Evolutionary conservation across 768 basidiomycete genomes (phyloP).

Genomic region (Lactarius hengduanensis): DNA sequence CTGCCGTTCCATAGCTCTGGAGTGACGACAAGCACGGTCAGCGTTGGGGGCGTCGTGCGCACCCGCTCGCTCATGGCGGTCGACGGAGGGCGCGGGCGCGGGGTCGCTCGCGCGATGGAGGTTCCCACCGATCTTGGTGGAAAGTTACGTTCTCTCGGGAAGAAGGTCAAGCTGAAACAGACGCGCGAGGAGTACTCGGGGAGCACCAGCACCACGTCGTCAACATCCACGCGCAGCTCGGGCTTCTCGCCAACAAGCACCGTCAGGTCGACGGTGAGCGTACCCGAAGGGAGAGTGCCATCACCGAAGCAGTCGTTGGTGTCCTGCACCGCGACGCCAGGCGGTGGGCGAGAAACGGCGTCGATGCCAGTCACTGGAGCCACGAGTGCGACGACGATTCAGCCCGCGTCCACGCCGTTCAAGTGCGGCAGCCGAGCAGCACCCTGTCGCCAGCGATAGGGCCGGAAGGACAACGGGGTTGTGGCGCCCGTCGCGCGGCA

Average conservation of each 20-base stretch:
- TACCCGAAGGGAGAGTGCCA: neutral
- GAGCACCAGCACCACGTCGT: neutral
- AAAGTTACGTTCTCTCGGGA: neutral
- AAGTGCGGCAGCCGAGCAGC: constrained; percentile 1
- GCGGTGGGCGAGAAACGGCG: no score
- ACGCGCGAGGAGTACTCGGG: constrained; percentile 6
- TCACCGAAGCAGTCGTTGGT: constrained; percentile 1
- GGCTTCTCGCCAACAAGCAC: neutral
- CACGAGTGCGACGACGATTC: neutral
- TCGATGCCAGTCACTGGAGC: neutral
- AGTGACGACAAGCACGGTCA: constrained; percentile 29
- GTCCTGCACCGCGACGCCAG: neutral
- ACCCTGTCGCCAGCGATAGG: constrained; percentile 1
- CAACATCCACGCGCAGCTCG: neutral
- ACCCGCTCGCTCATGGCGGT: constrained; percentile 24
- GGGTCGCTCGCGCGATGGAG: constrained; percentile 27
- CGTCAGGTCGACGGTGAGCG: constrained; percentile 20
- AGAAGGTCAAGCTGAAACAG: constrained; percentile 1
- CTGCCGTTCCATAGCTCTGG: constrained; percentile 25
- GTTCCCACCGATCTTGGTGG: constrained; percentile 8
- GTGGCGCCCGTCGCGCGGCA: constrained; percentile 12
- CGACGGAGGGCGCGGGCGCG: constrained; percentile 25
- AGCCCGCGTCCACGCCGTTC: constrained; percentile 2
- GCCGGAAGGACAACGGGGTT: constrained; percentile 7
- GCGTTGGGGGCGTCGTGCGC: constrained; percentile 27